These are phyloP conservation scores for Fusarium burgessii DNA, from an alignment of 2,329 filamentous ascomycete species.

Conservation along the genomic window DNA sequence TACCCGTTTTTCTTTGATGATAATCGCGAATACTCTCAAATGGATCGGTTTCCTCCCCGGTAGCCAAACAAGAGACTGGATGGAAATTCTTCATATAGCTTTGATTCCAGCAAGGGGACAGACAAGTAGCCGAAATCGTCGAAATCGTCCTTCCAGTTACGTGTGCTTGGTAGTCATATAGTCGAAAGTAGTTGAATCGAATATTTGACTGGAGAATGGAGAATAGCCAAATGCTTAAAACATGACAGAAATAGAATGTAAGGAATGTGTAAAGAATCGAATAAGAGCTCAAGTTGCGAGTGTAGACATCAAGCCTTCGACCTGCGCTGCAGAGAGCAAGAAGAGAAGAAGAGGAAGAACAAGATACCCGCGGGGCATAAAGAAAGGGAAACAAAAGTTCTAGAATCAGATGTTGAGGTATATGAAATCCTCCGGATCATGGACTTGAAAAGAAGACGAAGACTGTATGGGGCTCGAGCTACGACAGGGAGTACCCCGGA, in stretches of 20 bases:
- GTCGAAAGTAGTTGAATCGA: not conserved
- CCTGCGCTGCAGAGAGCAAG: constrained; percentile 32
- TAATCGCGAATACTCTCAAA: constrained; percentile 9
- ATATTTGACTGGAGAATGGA: not conserved
- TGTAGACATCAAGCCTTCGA: constrained; percentile 40
- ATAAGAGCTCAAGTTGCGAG: constrained; percentile 24
- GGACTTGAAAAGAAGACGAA: constrained; percentile 12
- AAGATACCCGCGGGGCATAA: constrained; percentile 14
- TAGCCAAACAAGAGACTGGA: not conserved
- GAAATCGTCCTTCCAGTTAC: constrained; percentile 1
- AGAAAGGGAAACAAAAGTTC: constrained; percentile 23
- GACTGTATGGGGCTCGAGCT: constrained; percentile 25
- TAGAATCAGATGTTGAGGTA: constrained; percentile 14
- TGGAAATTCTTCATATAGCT: not conserved
- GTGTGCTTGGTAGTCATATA: not conserved
- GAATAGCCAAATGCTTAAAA: not conserved
- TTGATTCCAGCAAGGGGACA: constrained; percentile 1
- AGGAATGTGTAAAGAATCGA: constrained; percentile 35
- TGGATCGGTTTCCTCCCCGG: constrained; percentile 4
- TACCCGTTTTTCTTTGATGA: constrained; percentile 6
- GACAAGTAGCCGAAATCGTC: constrained; percentile 8
- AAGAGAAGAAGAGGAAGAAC: constrained; percentile 7
- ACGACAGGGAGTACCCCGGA: constrained; percentile 36
- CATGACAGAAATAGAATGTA: not conserved
- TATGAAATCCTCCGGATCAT: constrained; percentile 17